Conservation (phyloP, 2,329 filamentous ascomycete species). For the Ophioceras dolichostomum region DNA sequence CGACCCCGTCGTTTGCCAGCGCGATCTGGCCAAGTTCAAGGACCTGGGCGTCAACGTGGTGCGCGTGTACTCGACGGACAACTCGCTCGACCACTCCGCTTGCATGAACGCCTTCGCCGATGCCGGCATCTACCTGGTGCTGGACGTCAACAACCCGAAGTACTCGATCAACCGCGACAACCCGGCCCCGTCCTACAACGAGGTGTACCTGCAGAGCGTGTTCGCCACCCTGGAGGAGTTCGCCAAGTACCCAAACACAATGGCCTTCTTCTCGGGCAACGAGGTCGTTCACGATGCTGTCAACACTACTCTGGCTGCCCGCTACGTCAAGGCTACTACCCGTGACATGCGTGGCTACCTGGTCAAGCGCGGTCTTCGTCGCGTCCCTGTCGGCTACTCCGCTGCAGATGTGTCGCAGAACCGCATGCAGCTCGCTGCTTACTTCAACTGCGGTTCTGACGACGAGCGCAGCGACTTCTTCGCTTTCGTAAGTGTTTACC, state of each 20-base stretch:
- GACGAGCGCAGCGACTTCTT: conserved; percentile 82
- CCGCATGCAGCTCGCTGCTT: conserved; percentile 74
- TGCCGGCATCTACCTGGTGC: conserved; percentile 82
- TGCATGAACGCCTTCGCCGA: conserved; percentile 75
- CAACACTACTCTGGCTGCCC: conserved; percentile 51
- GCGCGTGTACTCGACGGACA: conserved; percentile 88
- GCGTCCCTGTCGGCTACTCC: conserved; percentile 64
- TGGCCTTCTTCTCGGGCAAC: conserved; percentile 77
- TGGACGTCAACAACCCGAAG: conserved; percentile 81
- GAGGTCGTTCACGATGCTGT: conserved; percentile 62
- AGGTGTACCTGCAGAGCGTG: conserved; percentile 68
- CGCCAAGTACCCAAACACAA: conserved; percentile 69
- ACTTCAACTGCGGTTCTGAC: conserved; percentile 87
- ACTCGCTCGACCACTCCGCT: conserved; percentile 65
- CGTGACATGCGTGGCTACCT: conserved; percentile 67
- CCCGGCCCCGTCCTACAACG: conserved; percentile 73
- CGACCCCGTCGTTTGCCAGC: conserved; percentile 55
- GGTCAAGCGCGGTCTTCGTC: conserved; percentile 45
- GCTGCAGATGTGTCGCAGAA: conserved; percentile 75
- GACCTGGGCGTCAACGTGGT: conserved; percentile 82
- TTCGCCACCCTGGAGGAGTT: conserved; percentile 86
- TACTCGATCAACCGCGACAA: conserved; percentile 76
- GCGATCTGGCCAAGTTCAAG: conserved; percentile 73
- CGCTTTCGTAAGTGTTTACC: conserved; percentile 46
- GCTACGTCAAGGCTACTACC: conserved; percentile 67